A percentile compares a stretch with the other conserved stretches of the same genome.
Conservation (phyloP, 1,284 basidiomycete species). For the Cutaneotrichosporon dermatis region DNA sequence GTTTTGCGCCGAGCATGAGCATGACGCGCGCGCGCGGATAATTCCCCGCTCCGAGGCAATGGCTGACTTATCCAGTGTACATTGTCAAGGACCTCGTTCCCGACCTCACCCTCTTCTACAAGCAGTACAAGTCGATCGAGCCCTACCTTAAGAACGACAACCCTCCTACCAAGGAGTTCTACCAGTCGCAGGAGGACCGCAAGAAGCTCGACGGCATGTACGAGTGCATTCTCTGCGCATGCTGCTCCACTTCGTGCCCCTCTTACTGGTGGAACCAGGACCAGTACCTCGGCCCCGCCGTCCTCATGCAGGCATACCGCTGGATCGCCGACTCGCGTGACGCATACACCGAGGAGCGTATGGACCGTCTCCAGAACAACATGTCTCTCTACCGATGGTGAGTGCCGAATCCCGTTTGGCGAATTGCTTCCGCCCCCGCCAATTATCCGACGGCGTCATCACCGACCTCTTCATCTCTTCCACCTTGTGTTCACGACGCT, state of each 20-base stretch:
- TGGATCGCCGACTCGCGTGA: constrained; percentile 99
- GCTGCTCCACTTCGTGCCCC: constrained; percentile 94
- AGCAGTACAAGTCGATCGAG: constrained; percentile 99
- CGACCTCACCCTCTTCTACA: constrained; percentile 59
- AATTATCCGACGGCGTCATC: neutral
- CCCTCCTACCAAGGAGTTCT: constrained; percentile 69
- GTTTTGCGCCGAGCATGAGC: neutral
- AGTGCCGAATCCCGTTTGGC: neutral
- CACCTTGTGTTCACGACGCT: neutral
- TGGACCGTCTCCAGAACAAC: constrained; percentile 90
- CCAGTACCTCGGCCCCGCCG: constrained; percentile 94
- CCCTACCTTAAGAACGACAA: constrained; percentile 91
- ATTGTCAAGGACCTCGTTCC: constrained; percentile 97
- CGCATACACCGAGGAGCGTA: constrained; percentile 71
- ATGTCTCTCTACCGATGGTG: constrained; percentile 56
- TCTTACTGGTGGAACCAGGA: constrained; percentile 99
- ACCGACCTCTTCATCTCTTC: neutral
- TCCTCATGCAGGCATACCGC: constrained; percentile 89
- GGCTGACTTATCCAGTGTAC: constrained; percentile 67
- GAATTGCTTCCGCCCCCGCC: neutral
- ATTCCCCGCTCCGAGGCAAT: neutral
- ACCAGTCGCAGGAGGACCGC: constrained; percentile 87
- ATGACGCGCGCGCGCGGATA: neutral
- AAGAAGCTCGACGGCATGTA: constrained; percentile 96
- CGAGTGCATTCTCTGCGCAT: constrained; percentile 72